Percentiles rank a stretch among this genome's conserved stretches.
Evolutionary conservation across 164 flowering plant genomes (phyloP).

Genomic region (Umbilicus rupestris): DNA sequence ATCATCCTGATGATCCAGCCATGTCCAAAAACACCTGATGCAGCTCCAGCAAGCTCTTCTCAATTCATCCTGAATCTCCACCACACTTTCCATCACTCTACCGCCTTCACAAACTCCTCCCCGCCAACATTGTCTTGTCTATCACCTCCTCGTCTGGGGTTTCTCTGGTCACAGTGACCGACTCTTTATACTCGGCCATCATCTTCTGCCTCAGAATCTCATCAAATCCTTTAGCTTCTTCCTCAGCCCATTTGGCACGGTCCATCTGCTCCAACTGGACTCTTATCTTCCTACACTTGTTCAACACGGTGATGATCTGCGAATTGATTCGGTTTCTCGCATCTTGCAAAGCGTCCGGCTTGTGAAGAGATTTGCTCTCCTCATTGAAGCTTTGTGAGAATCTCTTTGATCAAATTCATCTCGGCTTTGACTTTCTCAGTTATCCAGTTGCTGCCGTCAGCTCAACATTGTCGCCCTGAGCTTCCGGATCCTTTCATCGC

Average conservation of each 20-base stretch:
- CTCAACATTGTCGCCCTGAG: constrained; percentile 21
- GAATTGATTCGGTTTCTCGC: constrained; percentile 39
- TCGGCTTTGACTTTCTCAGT: constrained; percentile 54
- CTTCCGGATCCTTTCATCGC: constrained; percentile 76
- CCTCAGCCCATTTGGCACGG: constrained; percentile 57
- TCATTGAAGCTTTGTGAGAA: constrained; percentile 40
- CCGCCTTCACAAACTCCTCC: constrained; percentile 62
- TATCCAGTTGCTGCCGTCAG: constrained; percentile 30
- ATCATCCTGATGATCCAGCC: constrained; percentile 59
- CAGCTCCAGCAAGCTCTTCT: constrained; percentile 48
- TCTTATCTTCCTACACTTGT: constrained; percentile 41
- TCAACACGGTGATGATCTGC: constrained; percentile 46
- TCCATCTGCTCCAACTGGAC: constrained; percentile 61
- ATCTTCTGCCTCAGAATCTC: constrained; percentile 60
- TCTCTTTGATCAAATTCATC: constrained; percentile 41
- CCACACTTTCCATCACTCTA: constrained; percentile 48
- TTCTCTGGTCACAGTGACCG: constrained; percentile 69
- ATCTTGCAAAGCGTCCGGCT: constrained; percentile 46
- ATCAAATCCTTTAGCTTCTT: constrained; percentile 73
- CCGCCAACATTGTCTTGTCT: constrained; percentile 63
- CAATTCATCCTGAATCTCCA: constrained; percentile 53
- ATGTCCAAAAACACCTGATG: constrained; percentile 57
- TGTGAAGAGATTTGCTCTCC: constrained; percentile 61
- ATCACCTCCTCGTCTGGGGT: constrained; percentile 64
- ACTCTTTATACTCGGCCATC: constrained; percentile 71